Evolutionary conservation across 768 basidiomycete species (phyloP).

Genomic region (Floccularia luteovirens): DNA sequence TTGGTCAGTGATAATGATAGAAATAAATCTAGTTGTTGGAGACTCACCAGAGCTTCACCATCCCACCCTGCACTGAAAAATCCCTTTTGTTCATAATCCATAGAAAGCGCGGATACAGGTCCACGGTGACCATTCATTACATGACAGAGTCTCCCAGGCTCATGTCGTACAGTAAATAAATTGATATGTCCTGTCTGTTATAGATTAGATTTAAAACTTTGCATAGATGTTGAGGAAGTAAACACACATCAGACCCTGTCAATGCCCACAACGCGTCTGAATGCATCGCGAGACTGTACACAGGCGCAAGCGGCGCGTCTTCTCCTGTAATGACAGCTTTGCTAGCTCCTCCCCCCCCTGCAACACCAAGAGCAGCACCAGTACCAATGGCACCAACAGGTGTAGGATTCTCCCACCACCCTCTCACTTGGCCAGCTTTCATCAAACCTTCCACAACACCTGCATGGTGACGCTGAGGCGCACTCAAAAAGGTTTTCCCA

Average conservation of each 20-base stretch:
- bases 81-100: slow-evolving; percentile 77
- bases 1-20: slow-evolving; percentile 8
- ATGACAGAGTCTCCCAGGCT: slow-evolving; percentile 74
- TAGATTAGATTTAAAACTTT: slow-evolving; percentile 5
- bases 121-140: slow-evolving; percentile 70
- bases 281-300: slow-evolving; percentile 88
- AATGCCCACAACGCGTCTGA: slow-evolving; percentile 91
- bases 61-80: slow-evolving; percentile 96
- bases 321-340: slow-evolving; percentile 30
- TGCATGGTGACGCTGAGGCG: slow-evolving; percentile 83
- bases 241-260: slow-evolving; percentile 76
- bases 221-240: slow-evolving; percentile 6
- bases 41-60: slow-evolving; percentile 73
- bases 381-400: slow-evolving; percentile 18
- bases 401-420: slow-evolving; percentile 85
- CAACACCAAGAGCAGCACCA: too few species aligned
- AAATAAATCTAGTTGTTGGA: slow-evolving; percentile 1
- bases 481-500: slow-evolving; percentile 78
- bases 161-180: slow-evolving; percentile 88
- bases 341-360: too few species aligned
- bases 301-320: slow-evolving; percentile 54
- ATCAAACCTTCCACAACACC: slow-evolving; percentile 89
- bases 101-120: slow-evolving; percentile 77
- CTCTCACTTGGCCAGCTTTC: slow-evolving; percentile 80
- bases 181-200: slow-evolving; percentile 83